Conservation (phyloP, 768 basidiomycete species). For the Tylopilus sp. region DNA sequence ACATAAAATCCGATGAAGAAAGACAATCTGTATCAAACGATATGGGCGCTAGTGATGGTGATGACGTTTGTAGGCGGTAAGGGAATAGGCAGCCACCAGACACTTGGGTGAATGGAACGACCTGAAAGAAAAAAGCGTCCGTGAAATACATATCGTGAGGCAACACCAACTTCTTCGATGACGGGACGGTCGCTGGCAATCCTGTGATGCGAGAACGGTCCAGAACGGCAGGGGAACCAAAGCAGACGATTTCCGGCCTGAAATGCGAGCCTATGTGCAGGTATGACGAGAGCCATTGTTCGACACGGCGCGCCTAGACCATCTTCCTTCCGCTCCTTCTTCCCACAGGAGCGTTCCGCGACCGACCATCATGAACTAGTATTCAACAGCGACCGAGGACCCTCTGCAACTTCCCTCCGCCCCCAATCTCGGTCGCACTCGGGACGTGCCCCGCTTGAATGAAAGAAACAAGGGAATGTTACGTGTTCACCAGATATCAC, state of each 20-base stretch:
- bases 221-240: slow-evolving; percentile 15
- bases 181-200: slow-evolving; percentile 17
- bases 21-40: slow-evolving; percentile 28
- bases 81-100: slow-evolving; percentile 32
- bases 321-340: slow-evolving; percentile 18
- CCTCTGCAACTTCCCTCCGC: slow-evolving; percentile 33
- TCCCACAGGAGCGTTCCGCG: slow-evolving; percentile 21
- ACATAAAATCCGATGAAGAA: slow-evolving; percentile 26
- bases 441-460: slow-evolving; percentile 39
- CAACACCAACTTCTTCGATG: slow-evolving; percentile 35
- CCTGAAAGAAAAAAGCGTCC: slow-evolving; percentile 79
- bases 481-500: slow-evolving; percentile 43
- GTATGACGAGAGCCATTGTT: slow-evolving; percentile 4
- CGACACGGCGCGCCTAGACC: slow-evolving; percentile 26
- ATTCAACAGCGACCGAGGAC: slow-evolving; percentile 36
- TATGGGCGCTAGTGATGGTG: slow-evolving; percentile 33
- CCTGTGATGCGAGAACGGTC: slow-evolving; percentile 18
- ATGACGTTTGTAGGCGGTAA: slow-evolving; percentile 24
- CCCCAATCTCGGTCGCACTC: slow-evolving; percentile 44
- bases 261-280: slow-evolving; percentile 13
- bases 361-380: slow-evolving; percentile 35
- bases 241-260: slow-evolving; percentile 14
- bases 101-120: slow-evolving; percentile 13
- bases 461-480: slow-evolving; percentile 28
- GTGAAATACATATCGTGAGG: slow-evolving; percentile 49